Base-by-base conservation (phyloP, 2,329 filamentous ascomycete genomes). In the Bipolaris bicolor region DNA sequence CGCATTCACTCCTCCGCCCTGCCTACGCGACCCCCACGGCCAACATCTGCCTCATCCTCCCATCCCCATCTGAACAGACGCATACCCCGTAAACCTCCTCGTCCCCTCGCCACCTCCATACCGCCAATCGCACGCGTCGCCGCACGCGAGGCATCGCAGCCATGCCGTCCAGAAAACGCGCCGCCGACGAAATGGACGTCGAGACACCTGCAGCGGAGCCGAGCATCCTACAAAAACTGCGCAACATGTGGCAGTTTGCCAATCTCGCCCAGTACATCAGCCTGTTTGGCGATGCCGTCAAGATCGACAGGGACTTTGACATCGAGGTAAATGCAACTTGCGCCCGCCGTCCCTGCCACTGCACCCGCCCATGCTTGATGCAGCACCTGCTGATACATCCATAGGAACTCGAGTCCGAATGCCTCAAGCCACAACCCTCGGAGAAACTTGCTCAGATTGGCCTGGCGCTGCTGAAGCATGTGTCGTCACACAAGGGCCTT, bases 171-270 rank as follows among this genome's bases (percentile, higher is more conserved):
- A 65, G 75, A 60, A 78, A 78, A 67, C 75, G 76, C 61, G 72
- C 60, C 39, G 65, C 81, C 71, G 82, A 83, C 67, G 83, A 85
- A 72, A 81, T 81, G 75, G 84, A 85, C 71, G 78, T 79, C 64
- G 78, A 82, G 45, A 75, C 80, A 60, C 77, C 78, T 60, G 62
- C 74, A 70, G 70, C 77, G 75, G 75, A 76, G 54, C 73, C 76
- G 55, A 74, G 66, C 57, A 71, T 66, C 68, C 81, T 96, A 26
- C 80, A 86, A 57, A 87, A 83, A 64, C 84, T 98, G 65, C 87
- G 94, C 62, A 95, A 91, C 74, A 92, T 91, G 84, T 98, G 94
- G 93, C 90, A 97, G 77, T 97, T 98, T 78, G 91, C 94, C 60
- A 94, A 92, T 71, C 81, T 98, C 7, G 92, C 90, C 79, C 94